A percentile compares a stretch with the other conserved stretches of the same genome.
phyloP scores from a whole-genome alignment of 2,329 filamentous ascomycete genomes.

The Fusarium albidum region DNA sequence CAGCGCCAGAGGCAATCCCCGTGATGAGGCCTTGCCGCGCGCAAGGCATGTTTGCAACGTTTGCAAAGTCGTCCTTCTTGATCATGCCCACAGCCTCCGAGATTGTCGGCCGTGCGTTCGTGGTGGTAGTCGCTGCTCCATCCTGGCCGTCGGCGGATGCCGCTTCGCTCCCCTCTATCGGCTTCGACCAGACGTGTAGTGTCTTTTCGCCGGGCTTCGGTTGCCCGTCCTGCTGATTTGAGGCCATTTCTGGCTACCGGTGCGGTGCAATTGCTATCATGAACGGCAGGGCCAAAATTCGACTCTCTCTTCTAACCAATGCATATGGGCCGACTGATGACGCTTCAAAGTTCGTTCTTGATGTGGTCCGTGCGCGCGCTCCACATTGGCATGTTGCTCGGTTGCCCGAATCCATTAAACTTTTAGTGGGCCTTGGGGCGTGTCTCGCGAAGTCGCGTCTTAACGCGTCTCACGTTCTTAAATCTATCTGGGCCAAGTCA shows the following conservation, averaged over 20 bases:
- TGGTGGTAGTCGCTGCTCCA: constrained; percentile 30
- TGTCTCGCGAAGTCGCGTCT: constrained; percentile 46
- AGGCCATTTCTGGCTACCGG: constrained; percentile 48
- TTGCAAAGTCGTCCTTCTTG: constrained; percentile 72
- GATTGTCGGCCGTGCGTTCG: constrained; percentile 50
- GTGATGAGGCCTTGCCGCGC: constrained; percentile 82
- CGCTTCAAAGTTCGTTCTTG: constrained; percentile 24
- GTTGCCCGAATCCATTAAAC: constrained; percentile 45
- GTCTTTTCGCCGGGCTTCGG: constrained; percentile 42
- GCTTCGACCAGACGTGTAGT: constrained; percentile 49
- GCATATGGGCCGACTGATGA: constrained; percentile 40
- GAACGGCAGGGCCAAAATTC: constrained; percentile 24
- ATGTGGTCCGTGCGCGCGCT: constrained; percentile 36
- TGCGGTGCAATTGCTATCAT: constrained; percentile 39
- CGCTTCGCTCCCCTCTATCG: constrained; percentile 40
- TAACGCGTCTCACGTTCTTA: constrained; percentile 41
- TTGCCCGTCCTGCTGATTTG: constrained; percentile 40
- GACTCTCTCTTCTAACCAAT: constrained; percentile 23
- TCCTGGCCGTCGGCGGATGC: constrained; percentile 28
- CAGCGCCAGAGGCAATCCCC: constrained; percentile 83
- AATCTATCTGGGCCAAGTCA: constrained; percentile 37
- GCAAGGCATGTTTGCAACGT: constrained; percentile 82
- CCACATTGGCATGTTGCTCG: constrained; percentile 12
- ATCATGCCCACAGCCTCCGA: constrained; percentile 72
- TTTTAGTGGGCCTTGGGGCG: constrained; percentile 28